Evolutionary conservation across 441 rosid species (phyloP), one percentile per base, ranked within the genome.

Genomic region (Pelargonium exstipulatum): DNA sequence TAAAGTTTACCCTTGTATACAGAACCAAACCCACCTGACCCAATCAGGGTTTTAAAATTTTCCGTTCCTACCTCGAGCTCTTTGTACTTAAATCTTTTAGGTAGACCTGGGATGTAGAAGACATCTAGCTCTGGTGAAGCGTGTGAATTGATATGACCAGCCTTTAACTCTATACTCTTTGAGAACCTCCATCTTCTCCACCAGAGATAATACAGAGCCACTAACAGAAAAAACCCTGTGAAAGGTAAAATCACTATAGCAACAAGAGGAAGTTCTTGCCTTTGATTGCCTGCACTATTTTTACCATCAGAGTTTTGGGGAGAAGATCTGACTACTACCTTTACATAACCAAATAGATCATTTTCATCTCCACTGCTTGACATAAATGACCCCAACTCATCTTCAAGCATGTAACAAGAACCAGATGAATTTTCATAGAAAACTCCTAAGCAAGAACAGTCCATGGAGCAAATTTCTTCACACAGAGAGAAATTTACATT

Each of bases 21-120:
- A 55, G 88, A 24, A 2, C 95, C 96, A 7, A 92, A 92, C 12
- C 98, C 98, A 0, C 98, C 96, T 7, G 89, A 81, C 29, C 98
- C 98, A 45, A 92, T 89, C 58, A 69, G 84, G 71, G 73, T 65
- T 74, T 80, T 84, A 70, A 92, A 92, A 76, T 83, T 81, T 57
- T 86, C 90, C 4, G 96, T 92, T 8, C 96, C 98, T 70, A 78
- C 72, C 74, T 81, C 86, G 0, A 92, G 87, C 78, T 90, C 95
- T 76, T 86, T 85, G 51, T 81, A 83, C 64, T 85, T 82, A 69
- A 85, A 90, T 74, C 91, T 84, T 65, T 82, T 87, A 57, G 98
- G 98, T 74, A 90, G 80, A 43, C 98, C 98, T 0, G 91, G 96
- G 72, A 90, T 87, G 82, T 79, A 81, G 81, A 88, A 87, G 40